A percentile compares a stretch with the other conserved stretches of the same genome.
phyloP scores from a whole-genome alignment of 345 rosid species.

The Salix suchowensis region DNA sequence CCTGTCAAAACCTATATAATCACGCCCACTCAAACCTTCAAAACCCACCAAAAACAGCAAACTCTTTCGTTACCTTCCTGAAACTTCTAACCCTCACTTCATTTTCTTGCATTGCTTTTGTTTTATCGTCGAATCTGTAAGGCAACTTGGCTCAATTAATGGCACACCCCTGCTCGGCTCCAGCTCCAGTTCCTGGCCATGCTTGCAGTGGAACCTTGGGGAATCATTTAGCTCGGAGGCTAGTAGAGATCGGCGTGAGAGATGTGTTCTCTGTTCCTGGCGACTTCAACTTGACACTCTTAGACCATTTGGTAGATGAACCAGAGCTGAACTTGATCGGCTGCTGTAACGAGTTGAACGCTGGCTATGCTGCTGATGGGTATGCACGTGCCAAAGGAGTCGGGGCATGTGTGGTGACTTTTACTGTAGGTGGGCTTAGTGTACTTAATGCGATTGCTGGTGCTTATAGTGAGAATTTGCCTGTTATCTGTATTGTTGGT shows the following conservation, averaged over 20 bases:
- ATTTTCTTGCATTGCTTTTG: not conserved
- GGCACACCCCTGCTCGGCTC: constrained; percentile 23
- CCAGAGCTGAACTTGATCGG: constrained; percentile 54
- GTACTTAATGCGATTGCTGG: constrained; percentile 68
- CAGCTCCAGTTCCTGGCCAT: constrained; percentile 11
- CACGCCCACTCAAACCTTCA: not conserved
- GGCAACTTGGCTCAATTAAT: constrained; percentile 26
- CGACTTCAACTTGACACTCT: constrained; percentile 58
- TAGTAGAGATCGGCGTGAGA: constrained; percentile 60
- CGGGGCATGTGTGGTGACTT: constrained; percentile 70
- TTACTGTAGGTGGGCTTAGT: constrained; percentile 76
- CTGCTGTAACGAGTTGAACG: constrained; percentile 77
- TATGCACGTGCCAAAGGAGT: constrained; percentile 63
- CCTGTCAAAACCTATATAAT: constrained; percentile 8
- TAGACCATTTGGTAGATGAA: constrained; percentile 60
- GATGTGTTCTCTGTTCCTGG: constrained; percentile 77
- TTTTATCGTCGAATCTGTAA: constrained; percentile 35
- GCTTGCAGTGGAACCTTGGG: constrained; percentile 44
- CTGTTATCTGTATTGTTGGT: constrained; percentile 58
- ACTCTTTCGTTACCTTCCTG: not conserved
- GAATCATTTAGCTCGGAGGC: constrained; percentile 55
- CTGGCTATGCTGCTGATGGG: constrained; percentile 78
- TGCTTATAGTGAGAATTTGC: constrained; percentile 69
- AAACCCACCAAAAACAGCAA: not conserved
- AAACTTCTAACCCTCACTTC: not conserved